Conservation (phyloP, 495 filamentous ascomycete genomes). For the Pyrenula aspistea region DNA sequence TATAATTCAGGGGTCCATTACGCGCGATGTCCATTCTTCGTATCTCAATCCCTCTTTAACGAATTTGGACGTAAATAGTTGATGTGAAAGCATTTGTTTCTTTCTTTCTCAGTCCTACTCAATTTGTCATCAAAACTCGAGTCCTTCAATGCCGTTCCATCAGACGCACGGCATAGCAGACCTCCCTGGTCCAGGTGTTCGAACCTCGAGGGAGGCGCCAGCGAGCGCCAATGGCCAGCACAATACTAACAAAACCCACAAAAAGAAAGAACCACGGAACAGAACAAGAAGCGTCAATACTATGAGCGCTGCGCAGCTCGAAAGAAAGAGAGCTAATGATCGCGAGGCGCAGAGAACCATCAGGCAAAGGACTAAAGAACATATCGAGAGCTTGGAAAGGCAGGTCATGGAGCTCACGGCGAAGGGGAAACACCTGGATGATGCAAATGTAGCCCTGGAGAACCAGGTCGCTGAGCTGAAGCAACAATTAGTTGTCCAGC, state of each 20-base stretch:
- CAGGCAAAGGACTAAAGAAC: slow-evolving; percentile 45
- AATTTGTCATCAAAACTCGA: too few species aligned
- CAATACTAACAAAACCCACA: slow-evolving; percentile 5
- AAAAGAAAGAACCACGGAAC: slow-evolving; percentile 37
- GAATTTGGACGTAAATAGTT: too few species aligned
- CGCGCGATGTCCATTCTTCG: too few species aligned
- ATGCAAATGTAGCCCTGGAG: slow-evolving; percentile 41
- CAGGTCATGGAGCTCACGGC: slow-evolving; percentile 34
- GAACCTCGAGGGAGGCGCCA: not conserved
- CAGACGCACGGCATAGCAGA: not conserved
- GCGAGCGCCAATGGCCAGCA: not conserved
- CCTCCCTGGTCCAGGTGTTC: not conserved
- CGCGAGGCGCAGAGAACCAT: slow-evolving; percentile 53
- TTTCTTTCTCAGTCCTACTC: too few species aligned
- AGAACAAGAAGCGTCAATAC: slow-evolving; percentile 48
- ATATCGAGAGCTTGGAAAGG: slow-evolving; percentile 41
- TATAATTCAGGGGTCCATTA: too few species aligned
- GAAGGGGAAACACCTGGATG: slow-evolving; percentile 33
- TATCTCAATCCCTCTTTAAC: too few species aligned
- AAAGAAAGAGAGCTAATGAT: slow-evolving; percentile 52
- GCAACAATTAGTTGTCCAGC: slow-evolving; percentile 19
- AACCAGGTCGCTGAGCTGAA: slow-evolving; percentile 34
- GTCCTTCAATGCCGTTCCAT: too few species aligned
- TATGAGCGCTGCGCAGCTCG: slow-evolving; percentile 45
- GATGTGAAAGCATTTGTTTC: too few species aligned